Conservation (phyloP, 2,329 filamentous ascomycete genomes). For the Hypoxylon sp. region DNA sequence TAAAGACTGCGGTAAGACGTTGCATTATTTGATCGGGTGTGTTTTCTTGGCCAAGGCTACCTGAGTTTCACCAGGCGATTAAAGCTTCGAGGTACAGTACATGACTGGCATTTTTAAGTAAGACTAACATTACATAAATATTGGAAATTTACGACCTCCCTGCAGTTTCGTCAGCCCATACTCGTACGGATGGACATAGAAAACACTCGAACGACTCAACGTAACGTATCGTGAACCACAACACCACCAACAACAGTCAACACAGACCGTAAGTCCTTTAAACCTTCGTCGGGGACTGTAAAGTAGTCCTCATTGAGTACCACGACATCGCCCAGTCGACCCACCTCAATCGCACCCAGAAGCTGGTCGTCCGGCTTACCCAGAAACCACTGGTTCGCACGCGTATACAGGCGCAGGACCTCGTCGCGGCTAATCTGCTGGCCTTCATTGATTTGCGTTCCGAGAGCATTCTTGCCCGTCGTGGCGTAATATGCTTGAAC, state of each 20-base stretch:
- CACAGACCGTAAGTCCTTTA: conserved; percentile 45
- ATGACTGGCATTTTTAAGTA: no score
- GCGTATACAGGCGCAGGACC: conserved; percentile 44
- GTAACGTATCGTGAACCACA: conserved; percentile 38
- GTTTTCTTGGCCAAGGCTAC: no score
- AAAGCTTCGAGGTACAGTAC: no score
- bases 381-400: conserved; percentile 48
- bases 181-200: neutral
- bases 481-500: conserved; percentile 48
- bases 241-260: conserved; percentile 47
- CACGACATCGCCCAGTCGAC: conserved; percentile 46
- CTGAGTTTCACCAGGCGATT: no score
- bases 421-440: conserved; percentile 44
- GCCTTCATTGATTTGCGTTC: conserved; percentile 44
- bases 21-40: no score
- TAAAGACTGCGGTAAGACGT: conserved; percentile 19
- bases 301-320: conserved; percentile 49
- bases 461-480: conserved; percentile 46
- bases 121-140: no score
- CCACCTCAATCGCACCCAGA: conserved; percentile 45
- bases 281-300: conserved; percentile 42
- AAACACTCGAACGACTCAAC: neutral
- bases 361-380: conserved; percentile 45
- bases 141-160: no score
- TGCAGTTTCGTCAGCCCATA: no score